Base-by-base conservation (phyloP, 2,329 filamentous ascomycete species). In the Saccharata proteae region DNA sequence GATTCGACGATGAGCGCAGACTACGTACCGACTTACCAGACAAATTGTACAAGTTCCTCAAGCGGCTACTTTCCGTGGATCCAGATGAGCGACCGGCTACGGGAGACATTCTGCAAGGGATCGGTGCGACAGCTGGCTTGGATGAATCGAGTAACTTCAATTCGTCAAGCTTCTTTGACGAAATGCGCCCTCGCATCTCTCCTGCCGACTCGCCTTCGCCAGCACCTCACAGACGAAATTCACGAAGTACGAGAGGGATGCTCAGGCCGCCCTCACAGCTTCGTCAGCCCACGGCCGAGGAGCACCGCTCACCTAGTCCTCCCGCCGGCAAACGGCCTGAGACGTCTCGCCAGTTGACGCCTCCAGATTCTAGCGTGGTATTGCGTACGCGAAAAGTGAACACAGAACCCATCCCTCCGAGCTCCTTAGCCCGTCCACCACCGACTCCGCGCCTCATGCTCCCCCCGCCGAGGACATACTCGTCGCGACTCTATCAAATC, bases 41-140 rank as follows among this genome's bases (percentile, higher is more conserved):
- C 4, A 79, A 82, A 51, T 69, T 98, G 0, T 98, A 96, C 55
- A 73, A 74, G 26, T 76, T 93, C 32, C 65, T 98, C 4, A 85
- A 84, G 51, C 74, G 74, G 34, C 64, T 98, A 4, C 67, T 98
- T 5, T 77, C 84, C 1, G 63, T 92, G 9, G 69, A 86, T 37
- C 83, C 88, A 0, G 60, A 64, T 2, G 73, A 85, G 34, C 69
- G 90, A 5, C 90, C 90, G 0, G 83, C 75, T 26, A 86, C 90
- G 1, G 81, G 76, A 26, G 86, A 96, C 35, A 88, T 98, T 2
- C 56, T 96, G 22, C 66, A 67, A 7, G 80, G 74, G 2, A 82
- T 93, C 55, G 77, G 80, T 43, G 76, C 71, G 21, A 77, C 81
- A 2, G 59, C 60, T 4, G 60, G 55, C 23, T 54, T 62, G 10